Base-by-base conservation (phyloP, 202 grass and related monocot genomes). In the Zizania palustris region DNA sequence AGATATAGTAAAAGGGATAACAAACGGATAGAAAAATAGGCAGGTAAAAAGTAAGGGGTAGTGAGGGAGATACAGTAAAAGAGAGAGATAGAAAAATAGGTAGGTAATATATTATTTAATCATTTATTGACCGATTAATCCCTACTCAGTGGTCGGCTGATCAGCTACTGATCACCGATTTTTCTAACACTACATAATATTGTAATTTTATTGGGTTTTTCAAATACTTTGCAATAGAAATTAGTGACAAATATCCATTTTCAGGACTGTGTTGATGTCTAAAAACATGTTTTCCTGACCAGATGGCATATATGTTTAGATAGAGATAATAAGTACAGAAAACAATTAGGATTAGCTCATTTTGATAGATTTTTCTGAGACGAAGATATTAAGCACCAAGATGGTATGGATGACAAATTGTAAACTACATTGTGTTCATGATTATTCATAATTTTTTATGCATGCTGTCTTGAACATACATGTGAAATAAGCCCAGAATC, bases 401-500 rank as follows among this genome's bases (percentile, higher is more conserved):
- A 62, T 34, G 62, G 19, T 69, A 60, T 36, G 36, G 63, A 58
- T 9, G n/a, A 48, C 36, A 9, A 9, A 36, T 60, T 37, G 0
- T 18, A 50, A 69, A 13, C 28, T 35, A 54, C 10, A 72, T 72
- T 34, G 50, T 4, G 3, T 9, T 20, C 40, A 39, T 63, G 61
- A 38, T 21, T 13, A 75, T 45, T 74, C 51, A 15, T 8, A 33
- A 15, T 28, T 28, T 42, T 13, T 19, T 18, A 40, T 20, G 36
- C 7, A 20, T 74, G 51, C 48, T 62, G 45, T 54, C 36, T 20
- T 34, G 43, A 11, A 63, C 28, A 45, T 33, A 35, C 15, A 64
- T 72, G 36, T 42, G 16, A 50, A 74, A 58, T 14, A 20, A 72
- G 20, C 59, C 22, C 16, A 71, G 28, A 78, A 70, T 69, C 48